Base-by-base conservation (phyloP, 2,329 filamentous ascomycete genomes). In the Colletotrichum orchidophilum region DNA sequence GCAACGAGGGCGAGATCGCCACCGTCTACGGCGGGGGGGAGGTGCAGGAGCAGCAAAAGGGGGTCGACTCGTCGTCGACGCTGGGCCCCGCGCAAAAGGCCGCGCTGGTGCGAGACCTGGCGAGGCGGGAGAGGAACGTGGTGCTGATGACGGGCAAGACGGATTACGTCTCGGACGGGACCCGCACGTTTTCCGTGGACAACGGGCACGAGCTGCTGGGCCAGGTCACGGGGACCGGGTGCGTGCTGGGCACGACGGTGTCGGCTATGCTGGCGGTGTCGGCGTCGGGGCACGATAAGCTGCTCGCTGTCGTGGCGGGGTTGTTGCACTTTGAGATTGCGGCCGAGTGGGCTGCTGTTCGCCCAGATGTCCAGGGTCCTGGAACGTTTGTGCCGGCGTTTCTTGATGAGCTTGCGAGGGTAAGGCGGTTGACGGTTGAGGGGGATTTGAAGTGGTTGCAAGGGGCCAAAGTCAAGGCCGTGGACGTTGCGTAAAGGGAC, bases 381-480 rank as follows among this genome's bases (percentile, higher is more conserved):
- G 96, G 96, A 0, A 94, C 91, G 0, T 98, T 98, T 83, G 91
- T 97, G 13, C 92, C 94, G 0, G 92, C 92, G 0, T 95, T 98
- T 77, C 83, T 98, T 52, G 96, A 98, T 75, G 93, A 89, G 81
- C 76, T 92, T 73, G 87, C 86, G 75, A 78, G 79, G 27, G 76
- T 90, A 21, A 81, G 88, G 65, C 83, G 82, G 73, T 83, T 84
- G 35, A 87, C 88, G 3, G 82, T 80, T 0, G 77, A 78, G 5
- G 86, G 85, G 0, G 82, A 90, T 71, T 60, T 83, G 8, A 74
- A 73, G 7, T 93, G 90, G 90, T 77, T 90, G 66, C 77, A 81
- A 60, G 81, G 79, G 63, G 88, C 87, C 2, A 88, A 84, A 76
- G 80, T 91, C 21, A 78, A 84, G 69, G 78, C 77, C 53, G 76